phyloP scores from a whole-genome alignment of 2,329 filamentous ascomycete genomes.

The Tolypocladium album region DNA sequence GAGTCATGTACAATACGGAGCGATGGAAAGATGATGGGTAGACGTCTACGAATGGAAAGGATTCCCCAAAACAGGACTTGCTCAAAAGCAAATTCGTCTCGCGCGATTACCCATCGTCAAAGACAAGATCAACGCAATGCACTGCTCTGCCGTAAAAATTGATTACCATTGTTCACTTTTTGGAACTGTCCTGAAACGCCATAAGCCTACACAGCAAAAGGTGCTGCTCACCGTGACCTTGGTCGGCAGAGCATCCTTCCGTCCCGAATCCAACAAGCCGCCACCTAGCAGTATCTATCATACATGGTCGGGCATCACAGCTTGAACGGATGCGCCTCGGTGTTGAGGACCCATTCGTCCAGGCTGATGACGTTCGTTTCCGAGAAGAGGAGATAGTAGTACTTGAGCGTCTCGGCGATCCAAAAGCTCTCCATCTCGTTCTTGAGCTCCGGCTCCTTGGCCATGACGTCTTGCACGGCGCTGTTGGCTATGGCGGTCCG shows the following conservation, averaged over 20 bases:
- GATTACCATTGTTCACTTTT: not conserved
- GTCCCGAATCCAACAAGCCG: not conserved
- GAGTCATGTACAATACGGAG: slow-evolving; percentile 3
- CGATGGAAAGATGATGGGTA: not conserved
- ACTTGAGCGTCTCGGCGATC: slow-evolving; percentile 85
- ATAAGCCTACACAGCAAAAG: not conserved
- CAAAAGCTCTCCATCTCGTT: slow-evolving; percentile 84
- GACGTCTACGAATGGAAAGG: not conserved
- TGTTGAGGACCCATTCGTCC: slow-evolving; percentile 59
- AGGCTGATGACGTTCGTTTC: slow-evolving; percentile 54
- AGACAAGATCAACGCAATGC: not conserved
- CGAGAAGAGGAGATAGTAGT: slow-evolving; percentile 76
- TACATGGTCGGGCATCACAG: slow-evolving; percentile 18
- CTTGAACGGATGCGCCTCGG: slow-evolving; percentile 49
- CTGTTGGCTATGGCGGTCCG: slow-evolving; percentile 57
- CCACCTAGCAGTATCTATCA: not conserved
- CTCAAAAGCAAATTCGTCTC: not conserved
- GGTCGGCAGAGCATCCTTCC: not conserved
- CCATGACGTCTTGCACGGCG: slow-evolving; percentile 55
- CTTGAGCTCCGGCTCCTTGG: slow-evolving; percentile 26
- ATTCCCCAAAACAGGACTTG: not conserved
- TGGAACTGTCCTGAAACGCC: not conserved
- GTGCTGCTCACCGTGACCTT: not conserved
- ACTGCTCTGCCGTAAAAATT: not conserved
- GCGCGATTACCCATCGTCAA: not conserved